A percentile compares a stretch with the other conserved stretches of the same genome.
These are phyloP conservation scores for Apiospora aurea DNA, from an alignment of 2,329 filamentous ascomycete genomes.

Conservation along the genomic window DNA sequence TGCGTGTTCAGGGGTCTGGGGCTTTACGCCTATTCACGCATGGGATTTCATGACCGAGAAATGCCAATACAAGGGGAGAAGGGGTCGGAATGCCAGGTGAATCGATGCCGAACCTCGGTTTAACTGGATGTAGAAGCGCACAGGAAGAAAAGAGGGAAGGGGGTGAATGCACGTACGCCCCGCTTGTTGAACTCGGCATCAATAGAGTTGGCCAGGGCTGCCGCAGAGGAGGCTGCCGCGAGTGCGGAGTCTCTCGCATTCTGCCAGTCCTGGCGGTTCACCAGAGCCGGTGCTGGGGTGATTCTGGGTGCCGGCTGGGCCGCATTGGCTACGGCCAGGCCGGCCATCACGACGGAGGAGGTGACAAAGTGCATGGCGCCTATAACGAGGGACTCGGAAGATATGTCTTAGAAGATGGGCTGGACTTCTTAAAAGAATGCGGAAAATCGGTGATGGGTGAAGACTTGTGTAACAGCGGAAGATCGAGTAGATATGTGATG, in stretches of 20 bases:
- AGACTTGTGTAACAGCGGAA: background rate
- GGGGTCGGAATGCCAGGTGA: background rate
- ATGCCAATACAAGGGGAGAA: too few species aligned
- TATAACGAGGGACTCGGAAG: background rate
- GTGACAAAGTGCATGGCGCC: slow-evolving; percentile 32
- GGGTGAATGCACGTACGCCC: background rate
- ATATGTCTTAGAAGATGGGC: background rate
- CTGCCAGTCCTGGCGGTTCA: slow-evolving; percentile 27
- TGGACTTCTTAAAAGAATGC: background rate
- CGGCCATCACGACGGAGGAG: slow-evolving; percentile 31
- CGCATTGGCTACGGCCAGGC: slow-evolving; percentile 32
- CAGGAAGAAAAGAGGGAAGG: background rate
- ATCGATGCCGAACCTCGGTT: background rate
- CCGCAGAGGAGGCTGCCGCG: slow-evolving; percentile 30
- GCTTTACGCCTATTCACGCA: too few species aligned
- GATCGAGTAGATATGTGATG: background rate
- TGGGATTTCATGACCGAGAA: too few species aligned
- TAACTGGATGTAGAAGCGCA: background rate
- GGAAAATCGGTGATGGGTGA: background rate
- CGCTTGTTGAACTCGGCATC: slow-evolving; percentile 28
- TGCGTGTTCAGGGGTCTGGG: background rate
- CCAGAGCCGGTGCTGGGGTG: slow-evolving; percentile 33
- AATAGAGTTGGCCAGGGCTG: slow-evolving; percentile 31
- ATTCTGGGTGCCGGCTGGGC: slow-evolving; percentile 33
- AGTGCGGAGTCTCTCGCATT: slow-evolving; percentile 30